phyloP scores from a whole-genome alignment of 163 green algal genomes.

The Botryococcus braunii region DNA sequence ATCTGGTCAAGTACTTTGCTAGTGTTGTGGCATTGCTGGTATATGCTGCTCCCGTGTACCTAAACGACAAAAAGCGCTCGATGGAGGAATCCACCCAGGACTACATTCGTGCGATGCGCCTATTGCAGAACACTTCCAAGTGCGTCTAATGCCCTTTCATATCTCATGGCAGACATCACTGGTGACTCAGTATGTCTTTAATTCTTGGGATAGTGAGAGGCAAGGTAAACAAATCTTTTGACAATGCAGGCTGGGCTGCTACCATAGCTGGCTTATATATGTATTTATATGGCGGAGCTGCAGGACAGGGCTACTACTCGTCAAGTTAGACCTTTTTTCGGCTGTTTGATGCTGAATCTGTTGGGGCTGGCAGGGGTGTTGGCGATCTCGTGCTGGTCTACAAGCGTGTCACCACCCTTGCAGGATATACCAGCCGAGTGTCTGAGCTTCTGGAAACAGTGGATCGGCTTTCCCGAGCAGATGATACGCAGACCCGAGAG shows the following conservation, averaged over 20 bases:
- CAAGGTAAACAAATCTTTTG: too few species aligned
- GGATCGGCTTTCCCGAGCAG: slow-evolving; percentile 45
- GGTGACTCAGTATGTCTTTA: too few species aligned
- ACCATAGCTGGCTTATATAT: too few species aligned
- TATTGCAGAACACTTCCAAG: slow-evolving; percentile 79
- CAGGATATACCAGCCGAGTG: slow-evolving; percentile 76
- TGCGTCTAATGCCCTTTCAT: slow-evolving; percentile 18
- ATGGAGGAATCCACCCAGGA: too few species aligned
- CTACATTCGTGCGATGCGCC: slow-evolving; percentile 88
- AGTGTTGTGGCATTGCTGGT: slow-evolving; percentile 68
- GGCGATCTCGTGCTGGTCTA: slow-evolving; percentile 92
- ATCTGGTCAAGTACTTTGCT: slow-evolving; percentile 61
- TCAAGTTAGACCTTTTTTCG: too few species aligned
- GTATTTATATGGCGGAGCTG: too few species aligned
- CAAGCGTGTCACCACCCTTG: slow-evolving; percentile 81
- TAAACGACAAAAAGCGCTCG: too few species aligned
- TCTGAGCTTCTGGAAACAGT: slow-evolving; percentile 84
- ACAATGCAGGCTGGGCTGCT: too few species aligned
- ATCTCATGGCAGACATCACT: too few species aligned
- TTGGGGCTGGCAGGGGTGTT: slow-evolving; percentile 53
- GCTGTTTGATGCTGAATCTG: too few species aligned
- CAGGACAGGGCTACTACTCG: too few species aligned
- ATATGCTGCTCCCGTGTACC: slow-evolving; percentile 77
- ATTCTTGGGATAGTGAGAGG: too few species aligned
- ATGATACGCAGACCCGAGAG: slow-evolving; percentile 45